Evolutionary conservation across 2,329 filamentous ascomycete genomes (phyloP).

Genomic region (Gyromitra esculenta): DNA sequence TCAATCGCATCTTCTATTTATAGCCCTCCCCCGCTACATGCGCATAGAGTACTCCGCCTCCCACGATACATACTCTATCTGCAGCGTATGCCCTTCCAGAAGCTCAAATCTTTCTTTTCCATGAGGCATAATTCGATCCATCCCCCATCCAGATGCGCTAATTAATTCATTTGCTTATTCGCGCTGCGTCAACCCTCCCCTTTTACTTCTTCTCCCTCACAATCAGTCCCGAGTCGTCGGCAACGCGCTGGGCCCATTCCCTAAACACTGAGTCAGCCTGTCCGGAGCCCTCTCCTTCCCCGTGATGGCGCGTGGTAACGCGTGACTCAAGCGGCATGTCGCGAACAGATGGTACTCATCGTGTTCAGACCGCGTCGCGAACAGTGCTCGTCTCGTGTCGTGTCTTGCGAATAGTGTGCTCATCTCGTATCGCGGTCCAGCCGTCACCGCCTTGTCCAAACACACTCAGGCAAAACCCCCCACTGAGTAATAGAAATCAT

Average conservation of each 20-base stretch:
- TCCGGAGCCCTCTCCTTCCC: background rate
- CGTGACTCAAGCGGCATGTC: slow-evolving; percentile 19
- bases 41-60: background rate
- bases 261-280: slow-evolving; percentile 48
- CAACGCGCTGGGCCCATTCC: slow-evolving; percentile 66
- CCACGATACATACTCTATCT: background rate
- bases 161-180: background rate
- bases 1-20: slow-evolving; percentile 8
- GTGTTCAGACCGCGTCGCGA: background rate
- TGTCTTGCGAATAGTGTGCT: too few relatives aligned
- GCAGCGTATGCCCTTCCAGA: slow-evolving; percentile 4
- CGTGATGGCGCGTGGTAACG: slow-evolving; percentile 15
- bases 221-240: slow-evolving; percentile 63
- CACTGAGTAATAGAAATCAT: slow-evolving; percentile 10
- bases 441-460: too few relatives aligned
- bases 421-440: too few relatives aligned
- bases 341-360: background rate
- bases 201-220: slow-evolving; percentile 58
- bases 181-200: background rate
- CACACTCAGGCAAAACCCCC: background rate
- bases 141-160: slow-evolving; percentile 4
- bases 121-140: slow-evolving; percentile 4
- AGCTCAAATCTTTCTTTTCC: background rate
- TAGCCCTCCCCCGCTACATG: background rate
- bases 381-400: too few relatives aligned